Base-by-base conservation (phyloP, 2,329 filamentous ascomycete genomes). In the Fusarium sp. region DNA sequence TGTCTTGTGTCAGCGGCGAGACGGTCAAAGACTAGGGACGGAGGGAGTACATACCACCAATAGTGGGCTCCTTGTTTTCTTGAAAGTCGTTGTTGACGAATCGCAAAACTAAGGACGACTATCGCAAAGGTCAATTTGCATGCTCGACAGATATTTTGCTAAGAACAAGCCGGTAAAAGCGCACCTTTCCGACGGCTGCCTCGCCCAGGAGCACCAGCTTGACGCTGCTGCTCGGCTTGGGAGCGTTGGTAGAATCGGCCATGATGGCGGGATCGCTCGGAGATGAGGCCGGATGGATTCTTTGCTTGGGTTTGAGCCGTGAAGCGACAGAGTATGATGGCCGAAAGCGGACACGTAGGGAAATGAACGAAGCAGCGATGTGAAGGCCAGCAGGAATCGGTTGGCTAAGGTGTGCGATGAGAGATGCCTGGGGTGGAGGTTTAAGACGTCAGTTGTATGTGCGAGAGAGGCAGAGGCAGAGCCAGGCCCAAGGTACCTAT, bases 41-140 rank as follows among this genome's bases (percentile, higher is more conserved):
- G 39, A 47, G 63, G 54, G 51, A 70, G 58, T 55, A 82, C 88
- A 72, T 88, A 97, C 94, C 94, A 87, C 96, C 96, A 83, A 99
- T 99, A 72, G 96, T 99, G 68, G 96, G 96, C 82, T 99, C 96
- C 87, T 98, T 98, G 84, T 98, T 98, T 84, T 98, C 96, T 86
- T 99, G 96, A 78, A 99, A 99, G 83, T 98, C 95, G 85, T 99
- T 96, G 88, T 98, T 98, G 80, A 99, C 96, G 83, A 99, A 99
- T 78, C 96, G 94, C 79, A 99, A 89, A 70, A 99, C 96, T 63
- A 99, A 91, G 47, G 96, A 99, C 52, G 96, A 98, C 96, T 97
- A 77, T 65, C 39, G 59, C 64, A 69, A 59, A 53, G 57, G 69
- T 78, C 67, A 81, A 64, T 73, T 71, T 70, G 66, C 62, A 62